Evolutionary conservation across 768 basidiomycete species (phyloP).

Genomic region (Brasilioporus rufonigricans): DNA sequence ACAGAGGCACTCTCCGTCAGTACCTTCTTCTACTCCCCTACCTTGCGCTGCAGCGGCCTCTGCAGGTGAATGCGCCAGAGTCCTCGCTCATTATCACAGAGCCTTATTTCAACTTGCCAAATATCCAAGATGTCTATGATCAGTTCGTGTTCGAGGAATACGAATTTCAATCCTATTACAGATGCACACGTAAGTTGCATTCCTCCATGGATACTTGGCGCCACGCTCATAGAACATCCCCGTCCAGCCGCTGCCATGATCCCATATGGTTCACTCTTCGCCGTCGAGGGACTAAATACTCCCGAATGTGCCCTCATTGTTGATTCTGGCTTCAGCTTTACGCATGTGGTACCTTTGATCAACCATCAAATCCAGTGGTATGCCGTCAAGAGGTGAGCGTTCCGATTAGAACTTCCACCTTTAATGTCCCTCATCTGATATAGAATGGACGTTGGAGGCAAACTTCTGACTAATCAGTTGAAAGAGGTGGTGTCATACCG

Average conservation of each 20-base stretch:
- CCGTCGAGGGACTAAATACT: slow-evolving; percentile 41
- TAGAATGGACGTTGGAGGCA: slow-evolving; percentile 94
- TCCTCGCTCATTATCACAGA: slow-evolving; percentile 86
- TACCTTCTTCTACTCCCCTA: slow-evolving; percentile 1
- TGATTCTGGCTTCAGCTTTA: slow-evolving; percentile 93
- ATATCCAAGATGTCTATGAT: slow-evolving; percentile 89
- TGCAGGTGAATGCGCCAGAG: slow-evolving; percentile 67
- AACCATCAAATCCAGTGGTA: slow-evolving; percentile 71
- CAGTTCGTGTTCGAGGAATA: slow-evolving; percentile 97
- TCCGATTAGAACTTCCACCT: slow-evolving; percentile 11
- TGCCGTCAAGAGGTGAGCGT: slow-evolving; percentile 73
- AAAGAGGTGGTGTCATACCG: slow-evolving; percentile 93
- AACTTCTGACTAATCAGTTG: slow-evolving; percentile 91
- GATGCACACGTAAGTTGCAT: slow-evolving; percentile 70
- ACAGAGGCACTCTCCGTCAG: slow-evolving; percentile 63
- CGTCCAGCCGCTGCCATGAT: slow-evolving; percentile 73
- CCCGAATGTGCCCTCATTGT: slow-evolving; percentile 83
- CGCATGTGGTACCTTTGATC: slow-evolving; percentile 85
- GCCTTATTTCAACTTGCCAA: slow-evolving; percentile 91
- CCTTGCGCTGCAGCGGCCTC: slow-evolving; percentile 9
- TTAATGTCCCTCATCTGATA: slow-evolving; percentile 32
- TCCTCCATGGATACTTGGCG: slow-evolving; percentile 20
- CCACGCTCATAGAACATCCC: slow-evolving; percentile 17
- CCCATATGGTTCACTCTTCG: slow-evolving; percentile 72
- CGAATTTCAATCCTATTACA: slow-evolving; percentile 80